Conservation (phyloP, 108 stramenopile genomes). For the Cyclotella distinguenda region DNA sequence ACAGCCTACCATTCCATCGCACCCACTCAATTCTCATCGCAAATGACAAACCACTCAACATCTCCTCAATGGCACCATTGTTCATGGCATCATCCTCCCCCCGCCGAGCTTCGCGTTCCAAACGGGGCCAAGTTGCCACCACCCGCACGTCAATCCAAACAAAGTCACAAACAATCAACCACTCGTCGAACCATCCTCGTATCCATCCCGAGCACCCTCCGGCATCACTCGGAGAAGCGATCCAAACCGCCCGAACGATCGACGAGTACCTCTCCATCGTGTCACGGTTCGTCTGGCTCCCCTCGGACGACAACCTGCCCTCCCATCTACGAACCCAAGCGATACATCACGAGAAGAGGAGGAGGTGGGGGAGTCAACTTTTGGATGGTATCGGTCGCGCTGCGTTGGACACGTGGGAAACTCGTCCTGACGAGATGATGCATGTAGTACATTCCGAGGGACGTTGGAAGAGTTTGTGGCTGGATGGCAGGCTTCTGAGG, state of each 20-base stretch:
- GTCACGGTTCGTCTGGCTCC: constrained; percentile 59
- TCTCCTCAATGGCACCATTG: too few relatives aligned
- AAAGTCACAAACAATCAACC: neutral
- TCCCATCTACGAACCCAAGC: constrained; percentile 55
- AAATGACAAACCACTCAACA: too few relatives aligned
- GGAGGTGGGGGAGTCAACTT: constrained; percentile 60
- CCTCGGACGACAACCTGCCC: constrained; percentile 55
- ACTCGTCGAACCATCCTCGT: too few relatives aligned
- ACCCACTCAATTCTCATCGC: too few relatives aligned
- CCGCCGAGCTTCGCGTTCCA: too few relatives aligned
- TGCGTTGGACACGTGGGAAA: constrained; percentile 27
- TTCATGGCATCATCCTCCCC: too few relatives aligned
- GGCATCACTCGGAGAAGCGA: constrained; percentile 42
- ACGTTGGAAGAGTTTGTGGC: constrained; percentile 4
- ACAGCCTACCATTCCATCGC: too few relatives aligned
- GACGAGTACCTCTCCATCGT: constrained; percentile 25
- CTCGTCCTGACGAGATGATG: constrained; percentile 4
- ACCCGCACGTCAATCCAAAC: neutral
- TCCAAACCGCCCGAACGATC: constrained; percentile 29
- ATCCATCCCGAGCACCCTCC: too few relatives aligned
- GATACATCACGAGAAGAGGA: constrained; percentile 70
- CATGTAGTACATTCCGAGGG: neutral
- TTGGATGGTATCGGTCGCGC: constrained; percentile 50
- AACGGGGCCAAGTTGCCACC: too few relatives aligned
- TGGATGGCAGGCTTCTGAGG: constrained; percentile 34